Base-by-base conservation (phyloP, 192 early-diverging fungal genomes). In the Backusella psychrophila region DNA sequence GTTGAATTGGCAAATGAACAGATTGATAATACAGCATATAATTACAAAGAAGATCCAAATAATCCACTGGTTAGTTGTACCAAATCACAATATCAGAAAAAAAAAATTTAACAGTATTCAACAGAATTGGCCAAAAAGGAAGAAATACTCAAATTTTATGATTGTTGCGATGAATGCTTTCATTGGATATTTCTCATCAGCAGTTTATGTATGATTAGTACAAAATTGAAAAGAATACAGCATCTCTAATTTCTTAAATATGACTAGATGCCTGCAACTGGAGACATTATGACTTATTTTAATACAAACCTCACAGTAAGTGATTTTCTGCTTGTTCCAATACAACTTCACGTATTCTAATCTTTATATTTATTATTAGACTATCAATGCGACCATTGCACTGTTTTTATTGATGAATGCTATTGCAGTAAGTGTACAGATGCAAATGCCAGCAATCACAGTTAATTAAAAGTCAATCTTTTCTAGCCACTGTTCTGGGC, bases 111-210 rank as follows among this genome's bases (percentile, higher is more conserved):
- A 31, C 34, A 17, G 6, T 56, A 36, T 21, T 35, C 8, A 44
- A 31, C 33, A 78, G 77, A 73, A 71, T 35, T 78, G 77, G 77
- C 2, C 77, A 14, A 38, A 12, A 8, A 21, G 33, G 15, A 73
- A 66, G 52, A 78, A 78, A 52, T 74, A 35, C 11, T n/a, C 36
- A 4, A 53, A 53, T 15, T 34, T 78, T 33, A 21, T 7, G 1
- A 17, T 78, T 35, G 72, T 78, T 1, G 38, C 65, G 3, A 23
- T 69, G n/a, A 73, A 68, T 66, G 23, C 71, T 49, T 73, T 78
- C n/a, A 78, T 78, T n/a, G 72, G 77, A 12, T 78, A 78, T 52
- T 78, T 78, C 19, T 74, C 77, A 23, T 73, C 72, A 21, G 41
- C 77, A 17, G 52, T 73, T 19, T 73, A 78, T 36, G 77, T 78